Conservation (phyloP, 257 asterid genomes). For the Rubia yunnanensis region DNA sequence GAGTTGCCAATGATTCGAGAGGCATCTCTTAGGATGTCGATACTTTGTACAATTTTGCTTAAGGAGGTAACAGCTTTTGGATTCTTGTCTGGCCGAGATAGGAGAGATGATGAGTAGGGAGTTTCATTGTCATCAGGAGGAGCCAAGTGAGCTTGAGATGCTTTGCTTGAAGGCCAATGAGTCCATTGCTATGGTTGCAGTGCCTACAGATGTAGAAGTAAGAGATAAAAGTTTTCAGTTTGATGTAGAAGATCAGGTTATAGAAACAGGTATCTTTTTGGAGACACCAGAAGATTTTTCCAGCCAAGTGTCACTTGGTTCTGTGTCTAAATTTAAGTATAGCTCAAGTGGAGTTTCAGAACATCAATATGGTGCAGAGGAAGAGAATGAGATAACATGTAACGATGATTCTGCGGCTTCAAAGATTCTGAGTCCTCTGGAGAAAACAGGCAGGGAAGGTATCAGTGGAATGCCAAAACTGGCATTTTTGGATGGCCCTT, state of each 20-base stretch:
- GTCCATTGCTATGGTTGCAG: slow-evolving; percentile 30
- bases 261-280: background rate
- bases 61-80: slow-evolving; percentile 77
- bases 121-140: slow-evolving; percentile 75
- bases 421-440: background rate
- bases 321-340: background rate
- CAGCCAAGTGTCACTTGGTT: background rate
- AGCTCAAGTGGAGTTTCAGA: background rate
- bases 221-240: slow-evolving; percentile 13
- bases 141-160: slow-evolving; percentile 88
- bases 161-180: slow-evolving; percentile 75
- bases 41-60: slow-evolving; percentile 69
- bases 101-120: slow-evolving; percentile 98
- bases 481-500: background rate
- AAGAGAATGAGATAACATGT: slow-evolving; percentile 1
- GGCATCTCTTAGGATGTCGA: slow-evolving; percentile 73
- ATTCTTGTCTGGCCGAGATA: slow-evolving; percentile 85
- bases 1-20: slow-evolving; percentile 93
- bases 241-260: slow-evolving; percentile 9
- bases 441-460: background rate
- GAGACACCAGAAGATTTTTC: background rate
- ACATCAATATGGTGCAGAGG: background rate
- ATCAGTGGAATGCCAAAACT: background rate
- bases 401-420: background rate
- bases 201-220: background rate